A percentile compares a stretch with the other conserved stretches of the same genome.
phyloP scores from a whole-genome alignment of 768 basidiomycete genomes.

The Phaeotremella skinneri region DNA sequence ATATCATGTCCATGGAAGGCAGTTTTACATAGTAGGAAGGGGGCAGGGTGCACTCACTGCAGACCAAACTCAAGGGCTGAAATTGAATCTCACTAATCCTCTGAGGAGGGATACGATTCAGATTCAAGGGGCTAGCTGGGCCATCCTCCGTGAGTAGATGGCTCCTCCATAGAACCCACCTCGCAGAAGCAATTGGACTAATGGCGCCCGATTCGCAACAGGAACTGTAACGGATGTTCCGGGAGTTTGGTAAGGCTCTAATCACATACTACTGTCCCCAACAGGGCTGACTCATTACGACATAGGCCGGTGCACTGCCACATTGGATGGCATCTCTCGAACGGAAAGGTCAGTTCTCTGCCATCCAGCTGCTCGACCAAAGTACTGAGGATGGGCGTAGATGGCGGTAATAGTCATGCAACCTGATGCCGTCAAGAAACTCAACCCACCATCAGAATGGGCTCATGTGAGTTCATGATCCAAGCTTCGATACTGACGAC shows the following conservation, averaged over 20 bases:
- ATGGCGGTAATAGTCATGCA: conserved; percentile 26
- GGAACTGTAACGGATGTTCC: conserved; percentile 25
- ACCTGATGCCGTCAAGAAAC: conserved; percentile 19
- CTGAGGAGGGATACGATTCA: conserved; percentile 18
- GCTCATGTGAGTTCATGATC: conserved; percentile 21
- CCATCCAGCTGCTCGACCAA: neutral
- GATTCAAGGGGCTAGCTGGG: conserved; percentile 12
- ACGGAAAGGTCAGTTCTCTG: conserved; percentile 22
- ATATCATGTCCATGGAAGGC: conserved; percentile 31
- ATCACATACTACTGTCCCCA: no score
- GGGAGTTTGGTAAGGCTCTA: conserved; percentile 27
- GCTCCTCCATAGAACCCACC: no score
- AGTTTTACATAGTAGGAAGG: conserved; percentile 29
- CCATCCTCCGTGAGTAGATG: conserved; percentile 1
- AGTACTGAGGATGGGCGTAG: neutral
- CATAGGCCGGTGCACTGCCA: conserved; percentile 32
- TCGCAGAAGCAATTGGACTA: neutral
- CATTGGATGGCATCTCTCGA: conserved; percentile 33
- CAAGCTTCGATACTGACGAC: no score
- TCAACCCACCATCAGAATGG: conserved; percentile 23
- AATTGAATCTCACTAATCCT: conserved; percentile 5
- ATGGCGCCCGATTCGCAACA: neutral
- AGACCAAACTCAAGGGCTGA: conserved; percentile 6
- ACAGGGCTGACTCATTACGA: neutral
- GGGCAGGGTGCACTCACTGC: conserved; percentile 23